These are phyloP conservation scores for Naganishia liquefaciens DNA, from an alignment of 1,284 basidiomycete genomes.

Conservation along the genomic window DNA sequence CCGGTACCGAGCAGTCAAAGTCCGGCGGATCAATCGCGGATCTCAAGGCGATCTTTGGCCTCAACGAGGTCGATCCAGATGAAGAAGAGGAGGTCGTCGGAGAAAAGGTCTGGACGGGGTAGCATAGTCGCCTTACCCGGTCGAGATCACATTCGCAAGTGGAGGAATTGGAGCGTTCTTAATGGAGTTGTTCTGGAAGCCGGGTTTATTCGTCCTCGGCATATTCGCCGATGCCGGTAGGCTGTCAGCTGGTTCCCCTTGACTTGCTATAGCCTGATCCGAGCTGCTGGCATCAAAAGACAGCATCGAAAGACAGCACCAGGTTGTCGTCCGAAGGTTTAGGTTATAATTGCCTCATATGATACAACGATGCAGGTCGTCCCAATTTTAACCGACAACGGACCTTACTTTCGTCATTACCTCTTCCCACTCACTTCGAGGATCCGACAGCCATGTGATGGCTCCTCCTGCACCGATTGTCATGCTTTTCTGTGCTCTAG, in stretches of 20 bases:
- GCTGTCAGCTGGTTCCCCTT: background rate
- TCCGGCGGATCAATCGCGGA: slow-evolving; percentile 50
- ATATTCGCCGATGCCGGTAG: background rate
- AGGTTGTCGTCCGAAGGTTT: too few species aligned
- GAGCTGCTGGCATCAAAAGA: too few species aligned
- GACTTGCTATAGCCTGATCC: too few species aligned
- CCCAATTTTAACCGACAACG: slow-evolving; percentile 38
- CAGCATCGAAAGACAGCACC: too few species aligned
- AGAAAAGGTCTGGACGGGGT: slow-evolving; percentile 17
- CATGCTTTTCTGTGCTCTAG: slow-evolving; percentile 40
- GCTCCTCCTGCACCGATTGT: slow-evolving; percentile 87
- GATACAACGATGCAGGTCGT: too few species aligned
- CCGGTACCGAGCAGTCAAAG: slow-evolving; percentile 40
- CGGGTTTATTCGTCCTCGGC: too few species aligned
- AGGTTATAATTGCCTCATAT: too few species aligned
- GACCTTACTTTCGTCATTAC: slow-evolving; percentile 74
- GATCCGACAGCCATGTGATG: slow-evolving; percentile 88
- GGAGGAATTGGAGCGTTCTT: too few species aligned
- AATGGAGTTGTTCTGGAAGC: too few species aligned
- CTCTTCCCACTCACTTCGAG: slow-evolving; percentile 89
- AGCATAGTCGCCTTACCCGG: background rate
- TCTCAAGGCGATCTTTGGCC: slow-evolving; percentile 54
- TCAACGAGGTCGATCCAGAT: slow-evolving; percentile 43
- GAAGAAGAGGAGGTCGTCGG: slow-evolving; percentile 23
- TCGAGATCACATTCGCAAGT: too few species aligned